Evolutionary conservation across 176 grass and related monocot genomes (phyloP).

Genomic region (Poa pratensis): DNA sequence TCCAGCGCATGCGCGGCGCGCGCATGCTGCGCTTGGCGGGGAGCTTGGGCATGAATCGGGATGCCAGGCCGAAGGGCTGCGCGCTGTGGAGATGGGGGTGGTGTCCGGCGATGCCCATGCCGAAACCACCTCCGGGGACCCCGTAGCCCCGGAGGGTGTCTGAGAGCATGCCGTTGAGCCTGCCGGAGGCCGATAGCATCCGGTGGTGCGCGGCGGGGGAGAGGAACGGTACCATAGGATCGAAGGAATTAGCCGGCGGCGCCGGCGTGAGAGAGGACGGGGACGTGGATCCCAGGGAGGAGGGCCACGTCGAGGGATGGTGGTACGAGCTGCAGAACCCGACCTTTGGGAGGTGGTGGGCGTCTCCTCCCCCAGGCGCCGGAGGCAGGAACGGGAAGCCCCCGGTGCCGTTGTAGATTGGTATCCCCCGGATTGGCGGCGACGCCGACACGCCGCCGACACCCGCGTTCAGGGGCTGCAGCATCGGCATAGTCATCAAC

Average conservation of each 20-base stretch:
- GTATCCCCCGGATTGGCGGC: constrained; percentile 80
- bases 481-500: constrained; percentile 56
- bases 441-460: constrained; percentile 31
- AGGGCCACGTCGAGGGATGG: constrained; percentile 46
- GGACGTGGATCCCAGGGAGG: constrained; percentile 49
- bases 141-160: constrained; percentile 70
- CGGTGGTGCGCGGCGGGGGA: constrained; percentile 65
- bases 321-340: constrained; percentile 54
- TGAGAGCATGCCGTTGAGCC: constrained; percentile 78
- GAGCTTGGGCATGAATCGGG: constrained; percentile 86
- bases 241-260: constrained; percentile 33
- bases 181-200: constrained; percentile 66
- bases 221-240: constrained; percentile 56
- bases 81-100: constrained; percentile 56
- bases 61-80: constrained; percentile 61
- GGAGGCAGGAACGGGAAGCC: constrained; percentile 63
- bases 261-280: constrained; percentile 27
- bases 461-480: constrained; percentile 35
- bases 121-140: neutral
- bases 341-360: constrained; percentile 43
- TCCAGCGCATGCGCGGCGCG: constrained; percentile 94
- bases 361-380: constrained; percentile 30
- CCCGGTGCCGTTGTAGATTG: constrained; percentile 70
- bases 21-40: constrained; percentile 95
- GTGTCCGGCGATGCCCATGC: constrained; percentile 43